phyloP scores from a whole-genome alignment of 2,329 filamentous ascomycete genomes.

The Tolypocladium cylindrosporum region DNA sequence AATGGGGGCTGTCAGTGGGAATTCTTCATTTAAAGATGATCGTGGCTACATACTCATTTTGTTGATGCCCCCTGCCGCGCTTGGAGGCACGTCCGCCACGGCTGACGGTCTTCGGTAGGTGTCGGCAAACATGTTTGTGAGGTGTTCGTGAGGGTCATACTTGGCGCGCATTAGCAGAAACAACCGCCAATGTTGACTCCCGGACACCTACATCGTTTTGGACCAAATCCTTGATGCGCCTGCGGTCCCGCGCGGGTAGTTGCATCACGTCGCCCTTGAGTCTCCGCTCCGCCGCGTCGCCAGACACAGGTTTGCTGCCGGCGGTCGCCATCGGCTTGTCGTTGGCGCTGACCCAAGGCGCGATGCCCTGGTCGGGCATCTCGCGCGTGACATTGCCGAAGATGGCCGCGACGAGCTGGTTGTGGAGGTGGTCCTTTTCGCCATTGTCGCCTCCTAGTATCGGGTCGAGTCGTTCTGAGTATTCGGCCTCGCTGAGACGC shows the following conservation, averaged over 20 bases:
- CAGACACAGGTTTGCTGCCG: slow-evolving; percentile 51
- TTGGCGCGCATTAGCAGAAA: slow-evolving; percentile 15
- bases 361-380: slow-evolving; percentile 57
- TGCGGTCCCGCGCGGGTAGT: slow-evolving; percentile 53
- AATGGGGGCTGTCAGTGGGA: slow-evolving; percentile 9
- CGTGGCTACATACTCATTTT: slow-evolving; percentile 57
- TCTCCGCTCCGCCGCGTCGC: slow-evolving; percentile 55
- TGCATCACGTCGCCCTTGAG: slow-evolving; percentile 64
- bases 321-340: slow-evolving; percentile 51
- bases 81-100: slow-evolving; percentile 52
- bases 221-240: slow-evolving; percentile 55
- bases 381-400: slow-evolving; percentile 61
- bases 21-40: neutral
- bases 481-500: slow-evolving; percentile 52
- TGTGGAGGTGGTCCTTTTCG: slow-evolving; percentile 54
- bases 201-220: slow-evolving; percentile 44
- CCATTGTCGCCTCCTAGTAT: slow-evolving; percentile 47
- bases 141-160: slow-evolving; percentile 45
- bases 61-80: slow-evolving; percentile 61
- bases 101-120: slow-evolving; percentile 34
- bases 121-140: slow-evolving; percentile 43
- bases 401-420: slow-evolving; percentile 56
- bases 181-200: neutral
- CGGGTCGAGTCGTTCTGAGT: slow-evolving; percentile 47
- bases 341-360: slow-evolving; percentile 62